These are phyloP conservation scores for Candida labiduridarum DNA, from an alignment of 1,139 yeast species.

Conservation along the genomic window DNA sequence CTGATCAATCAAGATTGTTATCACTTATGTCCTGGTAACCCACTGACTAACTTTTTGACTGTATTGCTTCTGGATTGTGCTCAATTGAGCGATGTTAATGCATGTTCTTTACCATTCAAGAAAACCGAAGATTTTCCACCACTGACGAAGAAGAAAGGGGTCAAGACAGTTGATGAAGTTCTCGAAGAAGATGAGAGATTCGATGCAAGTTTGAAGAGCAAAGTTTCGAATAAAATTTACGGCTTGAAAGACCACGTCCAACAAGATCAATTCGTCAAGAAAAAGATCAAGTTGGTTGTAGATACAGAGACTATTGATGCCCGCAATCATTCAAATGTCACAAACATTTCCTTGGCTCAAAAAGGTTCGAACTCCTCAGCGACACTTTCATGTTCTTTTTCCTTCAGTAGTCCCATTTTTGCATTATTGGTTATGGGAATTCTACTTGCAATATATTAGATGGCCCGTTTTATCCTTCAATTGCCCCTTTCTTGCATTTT, in stretches of 20 bases:
- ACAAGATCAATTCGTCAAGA: constrained; percentile 11
- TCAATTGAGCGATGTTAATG: constrained; percentile 49
- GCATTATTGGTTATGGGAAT: background rate
- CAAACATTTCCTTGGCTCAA: background rate
- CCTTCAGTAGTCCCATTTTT: background rate
- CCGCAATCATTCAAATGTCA: constrained; percentile 1
- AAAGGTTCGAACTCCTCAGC: background rate
- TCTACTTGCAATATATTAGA: constrained; percentile 3
- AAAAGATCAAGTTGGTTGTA: constrained; percentile 13
- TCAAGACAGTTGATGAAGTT: constrained; percentile 1
- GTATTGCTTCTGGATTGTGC: constrained; percentile 50
- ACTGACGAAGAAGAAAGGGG: constrained; percentile 1
- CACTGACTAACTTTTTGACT: constrained; percentile 48
- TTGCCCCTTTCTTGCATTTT: background rate
- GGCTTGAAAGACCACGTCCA: background rate
- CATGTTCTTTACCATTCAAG: constrained; percentile 52
- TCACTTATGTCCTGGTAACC: constrained; percentile 51
- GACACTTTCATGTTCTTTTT: background rate
- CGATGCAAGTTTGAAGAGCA: constrained; percentile 15
- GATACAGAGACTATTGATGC: constrained; percentile 5
- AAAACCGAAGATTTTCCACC: constrained; percentile 28
- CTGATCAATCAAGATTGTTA: constrained; percentile 47
- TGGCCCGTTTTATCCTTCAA: background rate
- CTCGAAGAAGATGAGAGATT: constrained; percentile 5
- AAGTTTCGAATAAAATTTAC: constrained; percentile 5